Conservation (phyloP, 2,329 filamentous ascomycete species). For the Graphilbum sp. region DNA sequence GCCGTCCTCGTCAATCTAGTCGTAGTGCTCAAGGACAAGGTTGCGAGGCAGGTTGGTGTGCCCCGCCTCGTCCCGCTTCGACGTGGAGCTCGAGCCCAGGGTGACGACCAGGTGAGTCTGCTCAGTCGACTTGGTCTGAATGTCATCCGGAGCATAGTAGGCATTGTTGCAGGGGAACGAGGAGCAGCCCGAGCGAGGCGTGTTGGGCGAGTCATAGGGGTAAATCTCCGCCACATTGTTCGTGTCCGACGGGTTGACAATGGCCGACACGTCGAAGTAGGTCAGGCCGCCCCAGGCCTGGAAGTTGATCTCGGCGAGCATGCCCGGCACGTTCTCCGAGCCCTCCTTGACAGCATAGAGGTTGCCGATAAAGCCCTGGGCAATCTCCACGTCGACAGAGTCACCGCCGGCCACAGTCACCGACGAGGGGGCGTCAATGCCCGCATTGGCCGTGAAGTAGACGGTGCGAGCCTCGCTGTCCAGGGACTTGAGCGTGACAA, state of each 20-base stretch:
- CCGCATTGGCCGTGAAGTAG: conserved; percentile 30
- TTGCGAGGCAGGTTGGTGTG: conserved; percentile 9
- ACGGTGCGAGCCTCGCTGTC: conserved; percentile 33
- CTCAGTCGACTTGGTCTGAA: conserved; percentile 20
- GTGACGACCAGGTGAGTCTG: conserved; percentile 18
- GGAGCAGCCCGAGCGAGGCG: conserved; percentile 22
- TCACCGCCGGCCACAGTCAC: conserved; percentile 22
- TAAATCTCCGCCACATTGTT: conserved; percentile 23
- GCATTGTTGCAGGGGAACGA: conserved; percentile 23
- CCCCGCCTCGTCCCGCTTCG: conserved; percentile 5
- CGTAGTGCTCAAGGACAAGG: conserved; percentile 10
- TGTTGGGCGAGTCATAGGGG: conserved; percentile 12
- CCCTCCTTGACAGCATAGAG: conserved; percentile 19
- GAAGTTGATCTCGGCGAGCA: conserved; percentile 20
- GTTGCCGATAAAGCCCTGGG: conserved; percentile 16
- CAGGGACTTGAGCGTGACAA: conserved; percentile 41
- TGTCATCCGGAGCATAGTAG: conserved; percentile 23
- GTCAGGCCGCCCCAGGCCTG: conserved; percentile 19
- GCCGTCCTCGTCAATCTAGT: too few species aligned
- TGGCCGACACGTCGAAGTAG: conserved; percentile 29
- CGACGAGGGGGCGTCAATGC: conserved; percentile 17
- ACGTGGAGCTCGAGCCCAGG: conserved; percentile 8
- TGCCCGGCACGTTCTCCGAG: conserved; percentile 17
- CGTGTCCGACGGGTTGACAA: conserved; percentile 23
- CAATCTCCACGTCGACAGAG: conserved; percentile 21